Evolutionary conservation across 2,329 filamentous ascomycete genomes (phyloP).

Genomic region (Aaosphaeria arxii): DNA sequence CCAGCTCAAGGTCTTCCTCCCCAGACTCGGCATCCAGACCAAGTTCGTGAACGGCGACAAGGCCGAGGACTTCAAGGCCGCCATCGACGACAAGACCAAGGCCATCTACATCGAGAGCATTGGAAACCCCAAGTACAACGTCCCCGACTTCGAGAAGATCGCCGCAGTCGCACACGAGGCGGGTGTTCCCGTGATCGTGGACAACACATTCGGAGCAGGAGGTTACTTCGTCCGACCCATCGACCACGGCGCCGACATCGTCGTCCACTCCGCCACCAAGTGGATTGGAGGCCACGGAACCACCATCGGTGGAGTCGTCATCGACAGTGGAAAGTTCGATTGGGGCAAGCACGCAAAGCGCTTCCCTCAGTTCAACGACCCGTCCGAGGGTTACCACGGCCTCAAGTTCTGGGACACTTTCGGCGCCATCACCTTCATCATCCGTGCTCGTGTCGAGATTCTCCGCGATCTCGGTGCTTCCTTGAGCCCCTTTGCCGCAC

Average conservation of each 20-base stretch:
- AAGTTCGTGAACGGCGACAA: constrained; percentile 85
- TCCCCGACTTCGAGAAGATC: constrained; percentile 87
- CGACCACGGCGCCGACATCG: constrained; percentile 86
- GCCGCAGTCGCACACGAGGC: constrained; percentile 72
- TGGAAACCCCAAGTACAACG: constrained; percentile 89
- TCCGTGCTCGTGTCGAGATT: constrained; percentile 84
- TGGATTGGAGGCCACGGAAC: constrained; percentile 97
- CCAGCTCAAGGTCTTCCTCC: constrained; percentile 88
- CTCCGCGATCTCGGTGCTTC: constrained; percentile 80
- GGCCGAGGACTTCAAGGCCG: constrained; percentile 71
- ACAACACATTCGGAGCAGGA: constrained; percentile 94
- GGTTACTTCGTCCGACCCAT: constrained; percentile 86
- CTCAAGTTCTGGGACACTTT: constrained; percentile 95
- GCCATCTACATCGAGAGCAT: constrained; percentile 89
- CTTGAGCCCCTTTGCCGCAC: constrained; percentile 86
- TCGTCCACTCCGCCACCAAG: constrained; percentile 92
- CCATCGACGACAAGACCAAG: constrained; percentile 92
- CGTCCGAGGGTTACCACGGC: constrained; percentile 84
- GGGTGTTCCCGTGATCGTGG: constrained; percentile 58
- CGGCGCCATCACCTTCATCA: constrained; percentile 75
- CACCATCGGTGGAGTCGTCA: constrained; percentile 80
- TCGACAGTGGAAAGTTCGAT: constrained; percentile 90
- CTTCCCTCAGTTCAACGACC: constrained; percentile 92
- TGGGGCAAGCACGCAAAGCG: constrained; percentile 81
- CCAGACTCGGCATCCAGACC: constrained; percentile 80